Evolutionary conservation across 139 green algal genomes (phyloP).

Genomic region (Chlamydomonas sp.): DNA sequence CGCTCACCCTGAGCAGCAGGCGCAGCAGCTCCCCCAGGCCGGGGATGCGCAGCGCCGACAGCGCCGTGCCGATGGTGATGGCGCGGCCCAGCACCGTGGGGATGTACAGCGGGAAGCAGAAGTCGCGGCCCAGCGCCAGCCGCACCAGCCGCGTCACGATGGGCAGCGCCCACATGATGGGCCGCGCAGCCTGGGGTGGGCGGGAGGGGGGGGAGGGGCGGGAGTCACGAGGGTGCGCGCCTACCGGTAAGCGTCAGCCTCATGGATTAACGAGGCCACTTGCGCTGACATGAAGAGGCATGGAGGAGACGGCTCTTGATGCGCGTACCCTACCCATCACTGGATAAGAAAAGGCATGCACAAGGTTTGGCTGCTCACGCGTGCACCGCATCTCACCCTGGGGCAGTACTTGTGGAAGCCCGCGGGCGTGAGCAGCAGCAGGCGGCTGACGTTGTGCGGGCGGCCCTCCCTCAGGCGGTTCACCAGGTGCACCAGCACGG

Average conservation of each 20-base stretch:
- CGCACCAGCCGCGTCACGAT: conserved; percentile 42
- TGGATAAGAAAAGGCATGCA: neutral
- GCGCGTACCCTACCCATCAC: neutral
- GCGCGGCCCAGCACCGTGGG: conserved; percentile 70
- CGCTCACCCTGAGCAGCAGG: conserved; percentile 62
- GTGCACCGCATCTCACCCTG: conserved; percentile 13
- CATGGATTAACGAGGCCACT: too few species aligned
- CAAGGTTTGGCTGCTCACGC: neutral
- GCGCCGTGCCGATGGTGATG: conserved; percentile 74
- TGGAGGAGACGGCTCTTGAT: too few species aligned
- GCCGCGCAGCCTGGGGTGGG: conserved; percentile 37
- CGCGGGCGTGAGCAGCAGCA: conserved; percentile 85
- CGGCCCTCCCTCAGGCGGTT: conserved; percentile 34
- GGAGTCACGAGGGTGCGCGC: too few species aligned
- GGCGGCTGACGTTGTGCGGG: conserved; percentile 69
- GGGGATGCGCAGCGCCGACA: conserved; percentile 54
- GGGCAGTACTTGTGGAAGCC: conserved; percentile 74
- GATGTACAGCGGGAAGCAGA: conserved; percentile 70
- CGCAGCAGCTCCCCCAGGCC: conserved; percentile 47
- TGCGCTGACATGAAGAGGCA: too few species aligned
- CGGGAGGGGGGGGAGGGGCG: too few species aligned
- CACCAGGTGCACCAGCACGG: conserved; percentile 73
- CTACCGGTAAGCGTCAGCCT: too few species aligned
- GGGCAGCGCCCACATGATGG: conserved; percentile 37
- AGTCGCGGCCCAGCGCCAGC: conserved; percentile 13